These are phyloP conservation scores for Mycena rosella DNA, from an alignment of 768 basidiomycete genomes.

Conservation along the genomic window DNA sequence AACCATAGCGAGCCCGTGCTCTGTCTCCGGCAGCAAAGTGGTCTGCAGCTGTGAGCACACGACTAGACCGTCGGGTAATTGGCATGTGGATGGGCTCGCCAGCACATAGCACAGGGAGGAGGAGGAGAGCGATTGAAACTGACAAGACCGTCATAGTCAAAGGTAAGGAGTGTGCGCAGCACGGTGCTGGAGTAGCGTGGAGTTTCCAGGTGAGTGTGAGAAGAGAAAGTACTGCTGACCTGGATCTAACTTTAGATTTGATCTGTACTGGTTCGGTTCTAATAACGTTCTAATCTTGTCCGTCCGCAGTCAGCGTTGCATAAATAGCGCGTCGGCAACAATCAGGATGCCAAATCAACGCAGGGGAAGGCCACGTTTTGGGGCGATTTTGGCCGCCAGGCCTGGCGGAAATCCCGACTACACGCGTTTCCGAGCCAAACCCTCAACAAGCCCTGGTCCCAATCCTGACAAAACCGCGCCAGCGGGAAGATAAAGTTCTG, in stretches of 20 bases:
- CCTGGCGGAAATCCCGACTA: too few species aligned
- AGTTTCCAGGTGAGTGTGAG: slow-evolving; percentile 18
- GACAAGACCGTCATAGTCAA: slow-evolving; percentile 8
- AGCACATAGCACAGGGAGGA: slow-evolving; percentile 23
- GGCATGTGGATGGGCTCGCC: slow-evolving; percentile 32
- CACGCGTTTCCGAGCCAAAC: too few species aligned
- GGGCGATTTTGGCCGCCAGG: too few species aligned
- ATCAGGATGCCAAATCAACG: too few species aligned
- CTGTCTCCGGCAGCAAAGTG: slow-evolving; percentile 27
- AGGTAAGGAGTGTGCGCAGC: slow-evolving; percentile 21
- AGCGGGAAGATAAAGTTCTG: too few species aligned
- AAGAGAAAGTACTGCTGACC: background rate
- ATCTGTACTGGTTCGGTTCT: background rate
- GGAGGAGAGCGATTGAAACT: background rate
- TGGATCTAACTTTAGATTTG: background rate
- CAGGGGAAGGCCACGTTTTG: too few species aligned
- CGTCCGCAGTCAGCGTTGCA: background rate
- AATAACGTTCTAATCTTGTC: too few species aligned
- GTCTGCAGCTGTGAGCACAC: slow-evolving; percentile 25
- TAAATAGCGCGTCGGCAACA: background rate
- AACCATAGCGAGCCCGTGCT: slow-evolving; percentile 32
- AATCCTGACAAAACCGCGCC: too few species aligned
- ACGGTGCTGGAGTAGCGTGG: background rate
- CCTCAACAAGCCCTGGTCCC: too few species aligned
- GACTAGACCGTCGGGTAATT: slow-evolving; percentile 25